These are phyloP conservation scores for Poa annua DNA, from an alignment of 176 grass and related monocot species.

Conservation along the genomic window DNA sequence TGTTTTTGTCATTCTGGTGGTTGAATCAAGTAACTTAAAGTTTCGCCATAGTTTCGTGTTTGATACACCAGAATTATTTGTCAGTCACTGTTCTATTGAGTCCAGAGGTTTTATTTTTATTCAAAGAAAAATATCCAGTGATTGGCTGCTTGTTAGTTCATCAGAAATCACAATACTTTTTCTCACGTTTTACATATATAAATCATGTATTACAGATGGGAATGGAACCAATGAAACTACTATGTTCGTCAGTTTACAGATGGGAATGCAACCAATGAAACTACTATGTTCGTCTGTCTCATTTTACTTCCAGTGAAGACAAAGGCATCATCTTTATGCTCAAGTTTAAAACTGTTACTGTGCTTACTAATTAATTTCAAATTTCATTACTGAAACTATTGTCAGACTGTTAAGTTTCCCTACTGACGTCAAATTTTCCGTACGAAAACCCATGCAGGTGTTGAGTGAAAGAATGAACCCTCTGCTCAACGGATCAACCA, in stretches of 20 bases:
- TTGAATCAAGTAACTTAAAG: not conserved
- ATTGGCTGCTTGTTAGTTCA: not conserved
- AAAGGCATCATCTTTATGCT: not conserved
- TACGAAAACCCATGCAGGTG: constrained; percentile 28
- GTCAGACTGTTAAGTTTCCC: not conserved
- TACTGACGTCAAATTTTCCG: too few species aligned
- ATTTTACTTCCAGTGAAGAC: not conserved
- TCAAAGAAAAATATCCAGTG: not conserved
- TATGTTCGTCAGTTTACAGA: not conserved
- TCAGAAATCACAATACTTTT: not conserved
- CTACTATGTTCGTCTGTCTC: not conserved
- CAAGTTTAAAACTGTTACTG: not conserved
- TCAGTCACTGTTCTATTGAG: not conserved
- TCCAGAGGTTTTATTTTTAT: not conserved
- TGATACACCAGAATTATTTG: not conserved
- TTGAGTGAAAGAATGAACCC: constrained; percentile 34
- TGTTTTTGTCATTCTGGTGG: not conserved
- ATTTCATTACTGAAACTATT: not conserved
- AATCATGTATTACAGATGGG: not conserved
- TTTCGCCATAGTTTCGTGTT: not conserved
- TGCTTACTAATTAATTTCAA: not conserved
- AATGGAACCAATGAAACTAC: not conserved
- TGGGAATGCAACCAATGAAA: not conserved
- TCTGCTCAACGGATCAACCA: constrained; percentile 26
- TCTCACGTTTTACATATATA: not conserved